Base-by-base conservation (phyloP, 257 asterid species). In the Solanum raphanifolium region DNA sequence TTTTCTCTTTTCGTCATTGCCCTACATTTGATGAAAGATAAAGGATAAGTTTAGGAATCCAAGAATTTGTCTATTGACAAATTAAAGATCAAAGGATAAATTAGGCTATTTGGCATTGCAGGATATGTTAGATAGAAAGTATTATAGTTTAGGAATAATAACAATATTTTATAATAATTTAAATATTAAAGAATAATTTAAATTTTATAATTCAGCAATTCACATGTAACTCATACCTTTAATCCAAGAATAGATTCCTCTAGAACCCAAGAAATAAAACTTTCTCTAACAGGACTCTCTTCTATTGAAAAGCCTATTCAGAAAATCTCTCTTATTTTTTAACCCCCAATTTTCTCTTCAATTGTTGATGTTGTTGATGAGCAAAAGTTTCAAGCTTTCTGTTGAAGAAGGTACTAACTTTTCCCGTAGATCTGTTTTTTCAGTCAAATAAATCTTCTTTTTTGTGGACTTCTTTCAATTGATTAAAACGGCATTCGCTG, bases 1-100 rank as follows among this genome's bases (percentile, higher is more conserved):
- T 62, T 88, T 88, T 55, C 90, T 95, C 55, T 87, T 86, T 69
- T 58, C 91, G 62, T 76, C 95, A 75, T 90, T 72, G 39, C 91
- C 96, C 95, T 94, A 88, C 82, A 82, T 87, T 74, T 31, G 72
- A 60, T 55, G 69, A 35, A 48, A 52, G 60, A 52, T 52, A 52
- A 5, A 52, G 23, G 83, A 75, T 13, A 38, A 38, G 32, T 38
- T 11, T 38, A 11, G 55, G 58, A 76, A 21, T 39, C 62, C 62
- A 41, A 25, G 84, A 39, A 39, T 76, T 39, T 39, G 60, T 25
- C 62, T 78, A 41, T 41, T 78, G 84, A 41, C 60, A 78, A 78
- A 39, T n/a, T 78, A 18, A 76, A 38, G 34, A 29, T 39, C 60
- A n/a, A 78, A 78, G 55, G 35, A 25, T 32, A 72, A 20, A 78